Evolutionary conservation across 2,329 filamentous ascomycete species (phyloP).

Genomic region (Fusarium oxysporum): DNA sequence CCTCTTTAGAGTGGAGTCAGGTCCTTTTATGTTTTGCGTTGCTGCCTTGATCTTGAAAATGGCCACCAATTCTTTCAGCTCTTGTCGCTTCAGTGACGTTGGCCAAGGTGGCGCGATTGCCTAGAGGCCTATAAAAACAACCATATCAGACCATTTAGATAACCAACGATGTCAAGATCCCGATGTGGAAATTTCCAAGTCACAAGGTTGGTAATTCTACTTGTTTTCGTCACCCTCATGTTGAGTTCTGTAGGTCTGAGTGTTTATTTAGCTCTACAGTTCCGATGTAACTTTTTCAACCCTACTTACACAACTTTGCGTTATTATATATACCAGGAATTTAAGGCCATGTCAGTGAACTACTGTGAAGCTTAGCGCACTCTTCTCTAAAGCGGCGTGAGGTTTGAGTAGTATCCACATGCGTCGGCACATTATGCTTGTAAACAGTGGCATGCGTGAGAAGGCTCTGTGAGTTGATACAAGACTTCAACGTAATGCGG

Average conservation of each 20-base stretch:
- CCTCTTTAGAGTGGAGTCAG: too few species aligned
- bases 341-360: not conserved
- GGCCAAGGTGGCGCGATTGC: not conserved
- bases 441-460: too few species aligned
- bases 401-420: not conserved
- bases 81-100: not conserved
- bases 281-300: not conserved
- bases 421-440: rapidly evolving
- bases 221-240: not conserved
- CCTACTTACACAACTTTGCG: too few species aligned
- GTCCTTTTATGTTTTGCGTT: not conserved
- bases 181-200: not conserved
- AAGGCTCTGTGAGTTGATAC: too few species aligned
- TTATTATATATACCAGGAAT: not conserved
- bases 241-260: too few species aligned
- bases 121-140: not conserved
- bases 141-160: not conserved
- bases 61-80: not conserved
- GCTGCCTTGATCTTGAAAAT: not conserved
- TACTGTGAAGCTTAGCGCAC: not conserved
- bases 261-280: not conserved
- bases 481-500: rapidly evolving
- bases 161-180: rapidly evolving
- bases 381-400: not conserved
- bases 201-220: not conserved